These are phyloP conservation scores for Solanum tarapatanum DNA, from an alignment of 257 asterid genomes.

Conservation along the genomic window DNA sequence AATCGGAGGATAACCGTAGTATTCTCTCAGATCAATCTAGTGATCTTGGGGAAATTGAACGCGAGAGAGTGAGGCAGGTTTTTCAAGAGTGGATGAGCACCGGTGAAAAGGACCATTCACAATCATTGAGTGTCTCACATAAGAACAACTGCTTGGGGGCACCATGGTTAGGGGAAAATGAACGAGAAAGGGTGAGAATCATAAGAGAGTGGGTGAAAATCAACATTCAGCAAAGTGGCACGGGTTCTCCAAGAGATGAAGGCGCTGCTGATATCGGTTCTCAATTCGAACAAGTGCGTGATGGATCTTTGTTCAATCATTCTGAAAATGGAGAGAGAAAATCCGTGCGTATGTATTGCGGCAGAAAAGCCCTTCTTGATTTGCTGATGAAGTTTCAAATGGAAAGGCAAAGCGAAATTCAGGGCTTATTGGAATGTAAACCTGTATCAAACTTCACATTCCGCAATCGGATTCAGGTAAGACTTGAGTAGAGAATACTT, in stretches of 20 bases:
- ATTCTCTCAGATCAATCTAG: not conserved
- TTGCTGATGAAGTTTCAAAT: slow-evolving; percentile 58
- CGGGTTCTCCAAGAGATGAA: slow-evolving; percentile 26
- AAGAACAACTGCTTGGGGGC: not conserved
- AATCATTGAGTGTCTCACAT: not conserved
- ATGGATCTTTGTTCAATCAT: slow-evolving; percentile 22
- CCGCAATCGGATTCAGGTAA: slow-evolving; percentile 89
- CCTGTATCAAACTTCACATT: slow-evolving; percentile 68
- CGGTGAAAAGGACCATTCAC: not conserved
- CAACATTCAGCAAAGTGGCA: slow-evolving; percentile 26
- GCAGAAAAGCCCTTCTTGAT: slow-evolving; percentile 83
- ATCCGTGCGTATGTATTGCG: slow-evolving; percentile 52
- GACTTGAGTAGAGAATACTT: not conserved
- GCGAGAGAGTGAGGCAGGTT: not conserved
- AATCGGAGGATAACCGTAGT: not conserved
- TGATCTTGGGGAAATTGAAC: not conserved
- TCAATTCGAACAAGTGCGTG: slow-evolving; percentile 38
- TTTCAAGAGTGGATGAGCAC: not conserved
- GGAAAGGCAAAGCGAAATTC: slow-evolving; percentile 61
- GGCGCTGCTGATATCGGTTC: slow-evolving; percentile 27
- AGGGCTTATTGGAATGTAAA: slow-evolving; percentile 32
- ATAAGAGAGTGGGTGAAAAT: slow-evolving; percentile 48
- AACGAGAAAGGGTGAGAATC: slow-evolving; percentile 27
- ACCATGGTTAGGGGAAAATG: not conserved
- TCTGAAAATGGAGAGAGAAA: slow-evolving; percentile 40